Conservation (phyloP, 2,329 filamentous ascomycete genomes). For the Trichoderma sp. region DNA sequence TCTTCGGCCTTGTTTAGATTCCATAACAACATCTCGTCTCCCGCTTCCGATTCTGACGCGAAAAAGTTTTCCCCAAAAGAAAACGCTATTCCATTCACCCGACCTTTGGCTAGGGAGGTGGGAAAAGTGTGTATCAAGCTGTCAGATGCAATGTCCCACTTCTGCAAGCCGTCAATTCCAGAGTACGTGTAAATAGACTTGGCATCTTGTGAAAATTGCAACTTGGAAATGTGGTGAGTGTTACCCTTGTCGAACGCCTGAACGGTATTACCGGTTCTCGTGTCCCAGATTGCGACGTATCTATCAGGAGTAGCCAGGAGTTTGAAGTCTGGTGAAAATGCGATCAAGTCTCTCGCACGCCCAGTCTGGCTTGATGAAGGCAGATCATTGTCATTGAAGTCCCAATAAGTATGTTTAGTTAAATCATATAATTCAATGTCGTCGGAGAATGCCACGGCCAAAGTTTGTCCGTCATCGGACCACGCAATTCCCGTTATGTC, state of each 20-base stretch:
- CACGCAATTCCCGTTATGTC: background rate
- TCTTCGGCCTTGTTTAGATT: background rate
- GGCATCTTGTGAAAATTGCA: background rate
- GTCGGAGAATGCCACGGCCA: background rate
- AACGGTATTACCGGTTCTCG: background rate
- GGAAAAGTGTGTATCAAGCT: background rate
- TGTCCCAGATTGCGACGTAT: background rate
- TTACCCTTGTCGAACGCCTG: background rate
- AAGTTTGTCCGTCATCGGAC: background rate
- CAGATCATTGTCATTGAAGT: background rate
- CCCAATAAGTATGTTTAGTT: background rate
- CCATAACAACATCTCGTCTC: background rate
- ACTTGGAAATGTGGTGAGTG: background rate
- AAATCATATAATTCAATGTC: background rate
- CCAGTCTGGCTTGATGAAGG: background rate
- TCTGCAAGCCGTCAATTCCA: background rate
- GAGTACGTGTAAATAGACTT: background rate
- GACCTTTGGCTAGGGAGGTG: background rate
- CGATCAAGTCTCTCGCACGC: background rate
- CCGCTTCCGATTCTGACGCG: background rate
- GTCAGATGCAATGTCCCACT: background rate
- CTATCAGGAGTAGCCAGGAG: background rate
- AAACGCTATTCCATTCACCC: background rate
- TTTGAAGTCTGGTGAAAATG: background rate
- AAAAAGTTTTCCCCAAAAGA: background rate